Conservation (phyloP, 208 protist genomes). For the Acanthamoeba sp. region DNA sequence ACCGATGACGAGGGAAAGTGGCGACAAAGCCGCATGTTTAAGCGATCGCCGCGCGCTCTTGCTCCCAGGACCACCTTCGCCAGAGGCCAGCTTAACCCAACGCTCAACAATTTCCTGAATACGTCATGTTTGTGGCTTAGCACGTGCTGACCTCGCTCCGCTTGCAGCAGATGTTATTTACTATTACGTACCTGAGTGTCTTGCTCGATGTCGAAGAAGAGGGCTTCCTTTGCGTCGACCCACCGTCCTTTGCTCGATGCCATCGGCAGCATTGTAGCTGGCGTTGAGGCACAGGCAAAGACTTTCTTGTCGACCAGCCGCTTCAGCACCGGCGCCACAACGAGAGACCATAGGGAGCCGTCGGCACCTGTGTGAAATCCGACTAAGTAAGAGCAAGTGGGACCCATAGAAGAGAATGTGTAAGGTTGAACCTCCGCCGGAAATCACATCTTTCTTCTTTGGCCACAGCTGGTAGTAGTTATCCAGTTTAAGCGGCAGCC, state of each 20-base stretch:
- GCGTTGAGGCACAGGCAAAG: not conserved
- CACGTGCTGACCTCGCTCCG: too few species aligned
- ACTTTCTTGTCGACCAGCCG: conserved; percentile 43
- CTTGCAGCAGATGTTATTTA: too few species aligned
- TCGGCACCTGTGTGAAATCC: not conserved
- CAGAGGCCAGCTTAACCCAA: not conserved
- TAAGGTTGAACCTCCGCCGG: conserved; percentile 31
- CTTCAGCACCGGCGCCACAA: conserved; percentile 30
- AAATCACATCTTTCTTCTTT: not conserved
- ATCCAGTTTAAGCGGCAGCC: not conserved
- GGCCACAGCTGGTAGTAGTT: conserved; percentile 64
- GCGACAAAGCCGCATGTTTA: not conserved
- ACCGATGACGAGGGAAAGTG: not conserved
- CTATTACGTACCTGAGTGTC: conserved; percentile 33
- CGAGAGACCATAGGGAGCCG: conserved; percentile 19
- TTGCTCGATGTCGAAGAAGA: conserved; percentile 54
- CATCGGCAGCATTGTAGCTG: not conserved
- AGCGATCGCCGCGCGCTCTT: conserved; percentile 41
- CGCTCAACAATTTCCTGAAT: conserved; percentile 27
- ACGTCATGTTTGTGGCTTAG: too few species aligned
- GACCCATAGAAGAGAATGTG: too few species aligned
- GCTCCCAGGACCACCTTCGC: not conserved
- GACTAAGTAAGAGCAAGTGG: not conserved
- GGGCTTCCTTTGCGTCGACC: conserved; percentile 15
- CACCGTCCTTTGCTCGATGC: not conserved